phyloP scores from a whole-genome alignment of 2,329 filamentous ascomycete genomes.

The Diaporthe sp. region DNA sequence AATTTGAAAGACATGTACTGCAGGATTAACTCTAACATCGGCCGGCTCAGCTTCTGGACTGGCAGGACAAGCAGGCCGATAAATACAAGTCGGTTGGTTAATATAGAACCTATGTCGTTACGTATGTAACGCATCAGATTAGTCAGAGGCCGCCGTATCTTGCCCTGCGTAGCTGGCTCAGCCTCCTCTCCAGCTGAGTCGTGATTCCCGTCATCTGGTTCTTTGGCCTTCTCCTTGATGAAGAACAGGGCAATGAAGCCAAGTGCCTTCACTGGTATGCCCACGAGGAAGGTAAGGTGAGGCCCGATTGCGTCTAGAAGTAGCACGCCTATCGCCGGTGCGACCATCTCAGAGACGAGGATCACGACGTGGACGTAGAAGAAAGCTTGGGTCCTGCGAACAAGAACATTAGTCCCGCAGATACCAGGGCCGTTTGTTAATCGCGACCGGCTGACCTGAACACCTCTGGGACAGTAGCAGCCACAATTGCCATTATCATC shows the following conservation, averaged over 20 bases:
- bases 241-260: conserved; percentile 32
- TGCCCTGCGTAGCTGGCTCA: background rate
- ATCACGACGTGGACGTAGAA: conserved; percentile 34
- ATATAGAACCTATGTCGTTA: conserved; percentile 32
- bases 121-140: conserved; percentile 34
- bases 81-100: conserved; percentile 21
- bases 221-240: conserved; percentile 1
- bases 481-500: conserved; percentile 39
- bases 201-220: no score
- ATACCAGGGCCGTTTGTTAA: background rate
- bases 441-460: conserved; percentile 19
- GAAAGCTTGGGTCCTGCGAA: conserved; percentile 33
- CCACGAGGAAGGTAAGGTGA: conserved; percentile 34
- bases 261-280: conserved; percentile 16
- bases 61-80: conserved; percentile 32
- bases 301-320: conserved; percentile 31
- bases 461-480: conserved; percentile 29
- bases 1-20: conserved; percentile 42
- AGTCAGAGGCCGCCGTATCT: background rate
- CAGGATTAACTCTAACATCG: conserved; percentile 37
- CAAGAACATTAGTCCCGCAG: background rate
- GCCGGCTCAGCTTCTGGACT: conserved; percentile 26
- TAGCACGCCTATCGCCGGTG: conserved; percentile 33
- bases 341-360: conserved; percentile 37
- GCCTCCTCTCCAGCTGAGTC: background rate